A percentile compares a stretch with the other conserved stretches of the same genome.
Conservation (phyloP, 1,284 basidiomycete genomes). For the Trichosporon sp. region DNA sequence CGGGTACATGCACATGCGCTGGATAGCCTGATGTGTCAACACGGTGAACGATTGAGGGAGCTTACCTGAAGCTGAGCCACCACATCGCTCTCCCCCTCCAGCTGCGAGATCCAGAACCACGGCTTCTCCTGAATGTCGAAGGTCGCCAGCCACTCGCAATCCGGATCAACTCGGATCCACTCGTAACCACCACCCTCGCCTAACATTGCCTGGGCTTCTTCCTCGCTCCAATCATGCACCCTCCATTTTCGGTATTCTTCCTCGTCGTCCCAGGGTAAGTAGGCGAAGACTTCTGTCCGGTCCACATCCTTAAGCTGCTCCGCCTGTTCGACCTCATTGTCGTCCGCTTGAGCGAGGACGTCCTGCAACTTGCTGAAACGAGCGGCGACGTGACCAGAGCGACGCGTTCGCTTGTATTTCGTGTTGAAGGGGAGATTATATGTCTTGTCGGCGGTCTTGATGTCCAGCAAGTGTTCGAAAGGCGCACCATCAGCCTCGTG, state of each 20-base stretch:
- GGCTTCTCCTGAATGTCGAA: slow-evolving; percentile 94
- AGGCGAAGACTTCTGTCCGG: slow-evolving; percentile 74
- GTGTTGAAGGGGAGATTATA: slow-evolving; percentile 99
- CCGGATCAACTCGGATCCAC: slow-evolving; percentile 99
- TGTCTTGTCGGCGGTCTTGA: slow-evolving; percentile 80
- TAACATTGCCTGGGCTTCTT: slow-evolving; percentile 89
- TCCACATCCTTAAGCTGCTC: slow-evolving; percentile 80
- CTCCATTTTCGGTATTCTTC: slow-evolving; percentile 93
- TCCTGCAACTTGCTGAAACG: slow-evolving; percentile 78
- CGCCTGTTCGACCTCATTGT: slow-evolving; percentile 85
- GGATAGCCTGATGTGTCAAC: slow-evolving; percentile 67
- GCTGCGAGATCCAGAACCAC: slow-evolving; percentile 98
- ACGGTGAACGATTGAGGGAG: too few species aligned
- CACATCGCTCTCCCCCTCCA: slow-evolving; percentile 96
- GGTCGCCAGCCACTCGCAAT: slow-evolving; percentile 96
- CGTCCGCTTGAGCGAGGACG: slow-evolving; percentile 86
- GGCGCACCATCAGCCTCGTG: slow-evolving; percentile 99
- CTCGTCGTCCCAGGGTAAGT: slow-evolving; percentile 86
- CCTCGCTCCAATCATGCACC: slow-evolving; percentile 97
- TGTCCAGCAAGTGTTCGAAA: slow-evolving; percentile 96
- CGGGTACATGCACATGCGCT: slow-evolving; percentile 77
- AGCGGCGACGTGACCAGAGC: slow-evolving; percentile 72
- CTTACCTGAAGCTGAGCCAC: slow-evolving; percentile 92
- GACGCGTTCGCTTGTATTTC: slow-evolving; percentile 96
- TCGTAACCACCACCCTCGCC: slow-evolving; percentile 78